A percentile compares a stretch with the other conserved stretches of the same genome.
These are phyloP conservation scores for Sphagnum magellanicum DNA, from an alignment of 228 moss, liverwort and hornwort species.

Conservation along the genomic window DNA sequence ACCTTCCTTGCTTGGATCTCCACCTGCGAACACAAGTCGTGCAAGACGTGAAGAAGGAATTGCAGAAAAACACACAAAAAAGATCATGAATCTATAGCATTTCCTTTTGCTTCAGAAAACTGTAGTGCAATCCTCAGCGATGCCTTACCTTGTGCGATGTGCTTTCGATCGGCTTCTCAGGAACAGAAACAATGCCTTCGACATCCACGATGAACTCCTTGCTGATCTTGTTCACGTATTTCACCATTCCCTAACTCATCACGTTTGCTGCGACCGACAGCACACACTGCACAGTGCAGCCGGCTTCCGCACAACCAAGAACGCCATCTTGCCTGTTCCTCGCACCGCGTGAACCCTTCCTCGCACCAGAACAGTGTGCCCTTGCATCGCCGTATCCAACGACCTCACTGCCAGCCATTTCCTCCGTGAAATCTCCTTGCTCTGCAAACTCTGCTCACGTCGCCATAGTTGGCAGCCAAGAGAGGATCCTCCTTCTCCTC, in stretches of 20 bases:
- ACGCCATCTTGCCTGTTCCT: slow-evolving; percentile 49
- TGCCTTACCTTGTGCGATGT: slow-evolving; percentile 56
- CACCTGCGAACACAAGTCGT: slow-evolving; percentile 62
- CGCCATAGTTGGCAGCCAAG: slow-evolving; percentile 61
- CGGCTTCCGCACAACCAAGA: slow-evolving; percentile 68
- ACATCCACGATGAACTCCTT: slow-evolving; percentile 91
- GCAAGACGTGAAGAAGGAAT: slow-evolving; percentile 64
- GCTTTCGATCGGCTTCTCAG: slow-evolving; percentile 43
- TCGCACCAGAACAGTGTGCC: slow-evolving; percentile 58
- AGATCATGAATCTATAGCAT: slow-evolving; percentile 38
- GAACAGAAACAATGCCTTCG: slow-evolving; percentile 62
- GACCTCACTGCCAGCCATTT: slow-evolving; percentile 50
- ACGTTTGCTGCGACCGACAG: slow-evolving; percentile 35
- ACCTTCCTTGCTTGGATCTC: slow-evolving; percentile 74
- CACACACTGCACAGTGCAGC: slow-evolving; percentile 76
- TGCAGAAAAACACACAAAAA: slow-evolving; percentile 6
- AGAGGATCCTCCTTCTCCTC: slow-evolving; percentile 59
- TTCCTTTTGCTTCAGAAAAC: too few relatives aligned
- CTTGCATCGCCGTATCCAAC: slow-evolving; percentile 25
- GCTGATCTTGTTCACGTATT: slow-evolving; percentile 55
- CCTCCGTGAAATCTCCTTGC: slow-evolving; percentile 40
- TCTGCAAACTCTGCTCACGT: slow-evolving; percentile 59
- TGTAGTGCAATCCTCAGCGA: background rate
- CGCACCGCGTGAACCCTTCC: slow-evolving; percentile 80
- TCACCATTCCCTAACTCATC: slow-evolving; percentile 79